A percentile compares a stretch with the other conserved stretches of the same genome.
These are phyloP conservation scores for Podospora bellae-mahoneyi DNA, from an alignment of 495 filamentous ascomycete species.

Conservation along the genomic window DNA sequence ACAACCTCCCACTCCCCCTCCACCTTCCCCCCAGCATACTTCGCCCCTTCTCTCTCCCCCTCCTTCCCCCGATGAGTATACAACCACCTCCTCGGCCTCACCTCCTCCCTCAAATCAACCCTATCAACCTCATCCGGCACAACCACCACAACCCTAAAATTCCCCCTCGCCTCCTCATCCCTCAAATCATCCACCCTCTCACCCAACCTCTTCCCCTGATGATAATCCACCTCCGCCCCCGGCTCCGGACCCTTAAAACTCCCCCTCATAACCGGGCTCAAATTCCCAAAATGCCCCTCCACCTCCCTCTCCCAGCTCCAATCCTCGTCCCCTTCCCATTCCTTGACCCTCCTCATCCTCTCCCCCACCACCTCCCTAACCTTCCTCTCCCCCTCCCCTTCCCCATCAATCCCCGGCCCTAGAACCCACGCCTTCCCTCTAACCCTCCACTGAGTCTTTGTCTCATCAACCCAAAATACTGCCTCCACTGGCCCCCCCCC, in stretches of 20 bases:
- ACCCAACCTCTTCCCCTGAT: constrained; percentile 51
- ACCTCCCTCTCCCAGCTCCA: constrained; percentile 65
- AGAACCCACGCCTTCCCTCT: constrained; percentile 70
- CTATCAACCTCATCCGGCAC: constrained; percentile 76
- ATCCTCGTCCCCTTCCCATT: constrained; percentile 24
- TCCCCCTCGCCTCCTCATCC: constrained; percentile 64
- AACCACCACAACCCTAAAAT: constrained; percentile 85
- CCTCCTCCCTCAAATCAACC: constrained; percentile 65
- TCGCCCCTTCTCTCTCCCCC: constrained; percentile 32
- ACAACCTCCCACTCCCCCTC: constrained; percentile 65
- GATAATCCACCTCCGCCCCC: constrained; percentile 53
- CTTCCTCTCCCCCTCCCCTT: constrained; percentile 41
- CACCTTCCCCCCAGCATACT: constrained; percentile 37
- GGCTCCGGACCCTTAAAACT: constrained; percentile 77
- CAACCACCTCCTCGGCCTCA: constrained; percentile 60
- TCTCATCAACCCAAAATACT: constrained; percentile 73
- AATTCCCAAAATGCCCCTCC: constrained; percentile 82
- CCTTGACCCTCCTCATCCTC: constrained; percentile 39
- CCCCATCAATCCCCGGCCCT: constrained; percentile 52
- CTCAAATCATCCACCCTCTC: constrained; percentile 66
- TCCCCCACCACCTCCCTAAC: constrained; percentile 46
- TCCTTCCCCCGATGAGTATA: constrained; percentile 54
- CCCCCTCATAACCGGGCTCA: constrained; percentile 72
- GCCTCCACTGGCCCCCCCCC: constrained; percentile 73
- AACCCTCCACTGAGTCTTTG: constrained; percentile 78